A percentile compares a stretch with the other conserved stretches of the same genome.
Evolutionary conservation across 2,329 filamentous ascomycete genomes (phyloP).

Genomic region (Neoscytalidium dimidiatum): DNA sequence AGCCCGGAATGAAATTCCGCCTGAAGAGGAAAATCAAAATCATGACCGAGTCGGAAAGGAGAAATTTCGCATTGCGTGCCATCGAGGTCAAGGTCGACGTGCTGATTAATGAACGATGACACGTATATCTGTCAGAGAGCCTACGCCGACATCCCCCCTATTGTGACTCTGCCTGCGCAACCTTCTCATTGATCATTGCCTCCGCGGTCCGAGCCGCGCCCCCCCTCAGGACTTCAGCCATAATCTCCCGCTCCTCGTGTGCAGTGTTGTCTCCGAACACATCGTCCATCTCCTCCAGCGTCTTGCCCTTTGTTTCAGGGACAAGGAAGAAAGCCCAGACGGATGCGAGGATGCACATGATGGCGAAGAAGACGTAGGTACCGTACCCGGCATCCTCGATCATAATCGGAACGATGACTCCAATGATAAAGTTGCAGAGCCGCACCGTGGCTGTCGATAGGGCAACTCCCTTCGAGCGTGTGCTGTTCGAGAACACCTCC

Average conservation of each 20-base stretch:
- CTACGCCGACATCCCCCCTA: no score
- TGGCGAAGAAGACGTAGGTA: conserved; percentile 40
- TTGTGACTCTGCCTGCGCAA: not conserved
- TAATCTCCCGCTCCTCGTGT: conserved; percentile 33
- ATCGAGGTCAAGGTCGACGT: no score
- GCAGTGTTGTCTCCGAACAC: conserved; percentile 35
- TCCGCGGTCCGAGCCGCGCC: not conserved
- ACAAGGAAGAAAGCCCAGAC: conserved; percentile 37
- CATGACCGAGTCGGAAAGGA: no score
- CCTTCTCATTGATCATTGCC: not conserved
- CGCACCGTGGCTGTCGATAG: conserved; percentile 65
- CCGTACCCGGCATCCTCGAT: conserved; percentile 58
- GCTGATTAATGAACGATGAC: no score
- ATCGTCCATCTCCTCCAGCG: conserved; percentile 39
- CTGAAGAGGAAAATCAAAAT: no score
- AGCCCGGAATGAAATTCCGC: no score
- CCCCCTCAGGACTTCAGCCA: not conserved
- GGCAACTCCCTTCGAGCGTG: conserved; percentile 47
- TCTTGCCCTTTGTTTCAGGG: conserved; percentile 37
- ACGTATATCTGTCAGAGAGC: no score
- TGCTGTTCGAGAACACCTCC: conserved; percentile 20
- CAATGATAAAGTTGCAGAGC: conserved; percentile 63
- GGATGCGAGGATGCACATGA: conserved; percentile 36
- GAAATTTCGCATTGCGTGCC: no score
- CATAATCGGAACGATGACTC: conserved; percentile 66